phyloP scores from a whole-genome alignment of 2,329 filamentous ascomycete genomes.

The Rugonectria rugulosa region DNA sequence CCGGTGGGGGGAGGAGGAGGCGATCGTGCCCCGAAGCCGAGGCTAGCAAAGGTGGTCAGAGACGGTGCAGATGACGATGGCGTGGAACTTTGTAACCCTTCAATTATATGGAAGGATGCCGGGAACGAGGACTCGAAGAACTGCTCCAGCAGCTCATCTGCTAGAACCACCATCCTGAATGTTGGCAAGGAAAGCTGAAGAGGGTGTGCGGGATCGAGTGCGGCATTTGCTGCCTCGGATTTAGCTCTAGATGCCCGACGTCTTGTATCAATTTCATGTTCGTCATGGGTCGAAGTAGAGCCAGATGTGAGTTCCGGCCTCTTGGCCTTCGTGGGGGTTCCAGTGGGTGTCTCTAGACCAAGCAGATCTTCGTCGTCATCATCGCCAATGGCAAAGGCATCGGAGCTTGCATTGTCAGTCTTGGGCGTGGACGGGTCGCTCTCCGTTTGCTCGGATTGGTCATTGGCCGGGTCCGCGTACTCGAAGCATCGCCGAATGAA shows the following conservation, averaged over 20 bases:
- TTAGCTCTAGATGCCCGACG: slow-evolving; percentile 67
- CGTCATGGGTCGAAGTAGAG: slow-evolving; percentile 26
- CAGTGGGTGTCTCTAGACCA: slow-evolving; percentile 59
- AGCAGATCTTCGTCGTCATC: slow-evolving; percentile 72
- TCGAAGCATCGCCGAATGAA: slow-evolving; percentile 98
- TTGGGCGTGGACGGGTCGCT: slow-evolving; percentile 22
- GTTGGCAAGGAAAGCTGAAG: slow-evolving; percentile 96
- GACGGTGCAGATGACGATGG: slow-evolving; percentile 58
- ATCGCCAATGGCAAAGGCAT: slow-evolving; percentile 78
- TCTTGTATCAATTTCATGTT: slow-evolving; percentile 31
- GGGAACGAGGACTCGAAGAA: slow-evolving; percentile 98
- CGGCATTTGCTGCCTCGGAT: slow-evolving; percentile 83
- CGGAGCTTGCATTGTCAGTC: slow-evolving; percentile 41
- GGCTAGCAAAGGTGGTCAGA: slow-evolving; percentile 84
- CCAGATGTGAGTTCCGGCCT: slow-evolving; percentile 51
- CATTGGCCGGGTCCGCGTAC: slow-evolving; percentile 87
- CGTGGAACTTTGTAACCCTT: slow-evolving; percentile 56
- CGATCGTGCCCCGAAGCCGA: slow-evolving; percentile 61
- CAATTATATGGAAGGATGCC: slow-evolving; percentile 87
- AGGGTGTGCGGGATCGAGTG: slow-evolving; percentile 90
- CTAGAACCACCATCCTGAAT: slow-evolving; percentile 97
- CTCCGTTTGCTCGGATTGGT: slow-evolving; percentile 52
- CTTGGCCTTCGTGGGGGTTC: slow-evolving; percentile 52
- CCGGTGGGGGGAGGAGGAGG: slow-evolving; percentile 49
- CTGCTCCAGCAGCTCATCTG: slow-evolving; percentile 92